Base-by-base conservation (phyloP, 805 yeast species). In the Yamadazyma philogaea region DNA sequence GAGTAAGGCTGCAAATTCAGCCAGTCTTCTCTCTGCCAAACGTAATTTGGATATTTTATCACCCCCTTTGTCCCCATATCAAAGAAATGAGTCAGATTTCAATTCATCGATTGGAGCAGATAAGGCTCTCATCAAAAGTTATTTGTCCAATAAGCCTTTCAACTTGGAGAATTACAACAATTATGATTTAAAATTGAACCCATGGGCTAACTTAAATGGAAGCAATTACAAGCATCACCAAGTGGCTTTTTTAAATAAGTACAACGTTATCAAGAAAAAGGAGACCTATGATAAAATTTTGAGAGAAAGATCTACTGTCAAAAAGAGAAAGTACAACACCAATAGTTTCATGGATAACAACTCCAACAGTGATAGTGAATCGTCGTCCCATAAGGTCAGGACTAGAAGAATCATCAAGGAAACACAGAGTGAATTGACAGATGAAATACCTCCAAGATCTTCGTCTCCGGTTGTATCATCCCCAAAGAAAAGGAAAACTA, bases 391-490 rank as follows among this genome's bases (percentile, higher is more conserved):
- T 41, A 72, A 77, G 53, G 75, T 80, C 28, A 74, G 84, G 64
- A 80, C 86, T 1, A 75, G 85, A 64, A 72, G 84, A 54, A 61
- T 72, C 27, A 74, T 68, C 6, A 72, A 69, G 26, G 52, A 48
- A 22, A 31, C 43, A 5, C 40, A 39, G 28, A 41, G 22, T 30
- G 47, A 44, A 5, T 42, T 45, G 16, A 32, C 49, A 8, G 50
- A 49, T 30, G 42, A 30, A 16, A 34, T 40, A 31, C 36, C 49
- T 10, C 37, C 38, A 4, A 31, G 42, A 26, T 32, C 42, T 18
- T 39, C 42, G 7, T 37, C 45, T 15, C 37, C 38, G 2, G 35
- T 48, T 16, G 42, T 63, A 56, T 12, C 37, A 2, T 39, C 49
- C 18, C 61, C 77, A 39, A 68, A 68, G 52, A 71, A 72, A 68